A percentile compares a stretch with the other conserved stretches of the same genome.
Evolutionary conservation across 768 basidiomycete genomes (phyloP).

Genomic region (Rhodotorula sphaerocarpa): DNA sequence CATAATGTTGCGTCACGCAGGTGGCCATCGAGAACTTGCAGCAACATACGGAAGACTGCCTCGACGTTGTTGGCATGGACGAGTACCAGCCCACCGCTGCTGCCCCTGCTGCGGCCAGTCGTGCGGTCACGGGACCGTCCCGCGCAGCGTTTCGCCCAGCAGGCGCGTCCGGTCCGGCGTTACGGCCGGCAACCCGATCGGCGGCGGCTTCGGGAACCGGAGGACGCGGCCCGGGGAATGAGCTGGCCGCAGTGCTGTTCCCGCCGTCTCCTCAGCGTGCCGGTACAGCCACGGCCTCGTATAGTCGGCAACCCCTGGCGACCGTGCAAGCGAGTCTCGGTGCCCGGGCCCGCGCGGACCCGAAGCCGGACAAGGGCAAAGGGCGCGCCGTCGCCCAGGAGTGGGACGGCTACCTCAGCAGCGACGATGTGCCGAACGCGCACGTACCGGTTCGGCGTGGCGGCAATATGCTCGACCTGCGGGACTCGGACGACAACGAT

Average conservation of each 20-base stretch:
- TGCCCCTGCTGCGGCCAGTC: background rate
- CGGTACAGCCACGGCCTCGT: background rate
- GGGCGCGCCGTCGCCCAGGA: slow-evolving; percentile 5
- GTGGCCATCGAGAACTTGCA: background rate
- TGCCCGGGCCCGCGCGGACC: no score
- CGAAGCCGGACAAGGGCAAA: background rate
- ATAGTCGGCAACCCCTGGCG: no score
- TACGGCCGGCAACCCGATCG: background rate
- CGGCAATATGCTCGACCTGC: no score
- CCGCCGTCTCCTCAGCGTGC: slow-evolving; percentile 3
- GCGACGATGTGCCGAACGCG: background rate
- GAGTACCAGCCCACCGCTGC: background rate
- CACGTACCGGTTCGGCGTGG: no score
- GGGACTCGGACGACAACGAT: slow-evolving; percentile 5
- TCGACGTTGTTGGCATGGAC: background rate
- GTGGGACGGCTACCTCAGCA: slow-evolving; percentile 1
- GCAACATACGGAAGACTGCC: background rate
- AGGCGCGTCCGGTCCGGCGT: background rate
- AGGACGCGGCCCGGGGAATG: background rate
- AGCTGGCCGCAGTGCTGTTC: slow-evolving; percentile 1
- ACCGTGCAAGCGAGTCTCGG: no score
- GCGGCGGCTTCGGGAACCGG: background rate
- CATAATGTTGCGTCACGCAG: background rate
- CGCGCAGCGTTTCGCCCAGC: slow-evolving; percentile 1
- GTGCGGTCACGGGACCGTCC: background rate